Percentiles rank a stretch among this genome's conserved stretches.
Evolutionary conservation across 2,329 filamentous ascomycete genomes (phyloP).

Genomic region (Botrytis tulipae): DNA sequence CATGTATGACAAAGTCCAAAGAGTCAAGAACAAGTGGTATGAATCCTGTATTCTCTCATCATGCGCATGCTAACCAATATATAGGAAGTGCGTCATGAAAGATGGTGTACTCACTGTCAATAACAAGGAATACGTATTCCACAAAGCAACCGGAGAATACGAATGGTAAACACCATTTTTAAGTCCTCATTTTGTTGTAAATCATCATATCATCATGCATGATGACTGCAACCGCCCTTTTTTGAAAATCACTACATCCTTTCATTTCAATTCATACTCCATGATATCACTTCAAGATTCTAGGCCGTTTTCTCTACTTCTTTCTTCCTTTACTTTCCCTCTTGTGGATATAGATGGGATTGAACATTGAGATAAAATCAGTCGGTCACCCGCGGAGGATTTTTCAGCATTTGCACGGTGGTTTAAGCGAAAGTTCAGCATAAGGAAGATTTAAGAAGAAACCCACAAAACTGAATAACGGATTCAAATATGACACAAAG

Average conservation of each 20-base stretch:
- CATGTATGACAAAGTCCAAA: slow-evolving; percentile 98
- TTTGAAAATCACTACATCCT: not conserved
- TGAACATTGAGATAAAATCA: slow-evolving; percentile 7
- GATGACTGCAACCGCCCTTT: not conserved
- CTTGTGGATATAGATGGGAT: slow-evolving; percentile 10
- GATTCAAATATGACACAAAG: not conserved
- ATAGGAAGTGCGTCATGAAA: slow-evolving; percentile 94
- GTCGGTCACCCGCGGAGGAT: not conserved
- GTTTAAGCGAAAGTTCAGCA: not conserved
- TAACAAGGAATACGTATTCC: slow-evolving; percentile 95
- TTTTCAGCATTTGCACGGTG: not conserved
- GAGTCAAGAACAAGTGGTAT: slow-evolving; percentile 97
- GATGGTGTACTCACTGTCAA: slow-evolving; percentile 93
- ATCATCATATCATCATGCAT: not conserved
- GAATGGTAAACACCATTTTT: slow-evolving; percentile 70
- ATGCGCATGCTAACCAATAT: slow-evolving; percentile 28
- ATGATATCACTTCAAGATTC: not conserved
- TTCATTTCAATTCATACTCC: not conserved
- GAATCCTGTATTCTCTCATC: slow-evolving; percentile 31
- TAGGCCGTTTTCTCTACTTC: not conserved
- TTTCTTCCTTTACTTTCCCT: not conserved
- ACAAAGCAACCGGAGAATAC: slow-evolving; percentile 95
- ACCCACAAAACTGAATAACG: not conserved
- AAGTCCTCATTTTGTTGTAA: not conserved
- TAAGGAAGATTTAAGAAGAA: not conserved